Conservation (phyloP, 176 grass and related monocot genomes). For the Eleusine indica region DNA sequence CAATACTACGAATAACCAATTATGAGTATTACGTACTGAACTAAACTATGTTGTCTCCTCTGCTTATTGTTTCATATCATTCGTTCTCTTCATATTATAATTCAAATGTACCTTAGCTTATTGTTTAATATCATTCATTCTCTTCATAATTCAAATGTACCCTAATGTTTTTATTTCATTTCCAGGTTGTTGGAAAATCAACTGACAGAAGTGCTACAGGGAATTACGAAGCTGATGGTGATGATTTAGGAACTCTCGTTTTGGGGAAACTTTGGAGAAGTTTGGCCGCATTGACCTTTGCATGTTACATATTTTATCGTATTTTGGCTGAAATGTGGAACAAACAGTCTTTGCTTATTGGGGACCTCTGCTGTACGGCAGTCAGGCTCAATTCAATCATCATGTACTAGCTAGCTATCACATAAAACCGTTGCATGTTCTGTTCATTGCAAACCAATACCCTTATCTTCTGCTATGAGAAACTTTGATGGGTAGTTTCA, state of each 20-base stretch:
- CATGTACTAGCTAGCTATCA: no score
- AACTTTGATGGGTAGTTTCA: not conserved
- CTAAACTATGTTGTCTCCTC: no score
- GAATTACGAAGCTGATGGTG: not conserved
- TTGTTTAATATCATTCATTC: not conserved
- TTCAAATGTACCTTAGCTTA: not conserved
- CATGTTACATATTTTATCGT: not conserved
- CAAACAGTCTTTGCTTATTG: not conserved
- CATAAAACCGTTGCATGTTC: no score
- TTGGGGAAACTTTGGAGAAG: not conserved
- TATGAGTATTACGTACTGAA: no score
- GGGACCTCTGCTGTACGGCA: not conserved
- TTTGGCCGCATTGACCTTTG: not conserved
- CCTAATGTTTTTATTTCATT: not conserved
- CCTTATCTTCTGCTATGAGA: not conserved
- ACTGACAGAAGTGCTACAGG: not conserved
- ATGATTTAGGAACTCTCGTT: not conserved
- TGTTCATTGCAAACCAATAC: no score
- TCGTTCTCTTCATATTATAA: not conserved
- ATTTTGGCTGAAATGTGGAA: not conserved
- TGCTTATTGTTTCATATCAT: not conserved
- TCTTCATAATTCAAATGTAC: not conserved
- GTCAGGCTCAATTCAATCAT: not conserved
- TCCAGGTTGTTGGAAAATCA: not conserved
- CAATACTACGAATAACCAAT: no score